Conservation (phyloP, 2,329 filamentous ascomycete species). For the Hirsutella minnesotensis region DNA sequence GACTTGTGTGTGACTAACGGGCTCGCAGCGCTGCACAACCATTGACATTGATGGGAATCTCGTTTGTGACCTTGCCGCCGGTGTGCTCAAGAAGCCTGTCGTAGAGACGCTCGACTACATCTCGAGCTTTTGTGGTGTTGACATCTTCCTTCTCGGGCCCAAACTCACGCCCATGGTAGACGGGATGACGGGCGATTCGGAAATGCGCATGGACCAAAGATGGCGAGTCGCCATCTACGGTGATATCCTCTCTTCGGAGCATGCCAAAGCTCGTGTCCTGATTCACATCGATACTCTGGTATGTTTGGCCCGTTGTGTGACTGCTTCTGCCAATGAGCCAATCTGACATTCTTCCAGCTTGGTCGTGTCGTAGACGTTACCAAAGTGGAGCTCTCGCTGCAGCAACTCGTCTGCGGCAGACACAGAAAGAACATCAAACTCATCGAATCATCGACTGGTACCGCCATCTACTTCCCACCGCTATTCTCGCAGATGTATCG, state of each 20-base stretch:
- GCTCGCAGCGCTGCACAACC: slow-evolving; percentile 61
- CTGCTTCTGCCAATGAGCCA: neutral
- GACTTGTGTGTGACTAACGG: slow-evolving; percentile 4
- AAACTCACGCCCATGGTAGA: slow-evolving; percentile 72
- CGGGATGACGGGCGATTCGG: slow-evolving; percentile 62
- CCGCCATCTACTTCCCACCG: slow-evolving; percentile 95
- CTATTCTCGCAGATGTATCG: slow-evolving; percentile 86
- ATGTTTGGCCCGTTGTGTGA: slow-evolving; percentile 11
- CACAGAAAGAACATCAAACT: slow-evolving; percentile 96
- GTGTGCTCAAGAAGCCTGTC: slow-evolving; percentile 62
- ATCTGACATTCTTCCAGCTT: slow-evolving; percentile 35
- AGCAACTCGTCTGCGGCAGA: slow-evolving; percentile 85
- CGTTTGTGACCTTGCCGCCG: slow-evolving; percentile 60
- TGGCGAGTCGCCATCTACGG: slow-evolving; percentile 92
- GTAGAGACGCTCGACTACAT: slow-evolving; percentile 79
- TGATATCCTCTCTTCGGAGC: slow-evolving; percentile 88
- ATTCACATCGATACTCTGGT: slow-evolving; percentile 97
- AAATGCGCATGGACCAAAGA: slow-evolving; percentile 78
- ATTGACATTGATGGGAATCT: slow-evolving; percentile 89
- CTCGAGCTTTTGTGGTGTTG: slow-evolving; percentile 79
- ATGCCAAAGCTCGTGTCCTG: slow-evolving; percentile 89
- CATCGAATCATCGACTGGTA: slow-evolving; percentile 90
- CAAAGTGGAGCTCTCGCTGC: slow-evolving; percentile 74
- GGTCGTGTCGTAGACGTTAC: slow-evolving; percentile 65
- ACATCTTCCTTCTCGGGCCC: slow-evolving; percentile 90